Evolutionary conservation across 1,139 yeast species (phyloP).

Genomic region (Sugiyamaella castrensis): DNA sequence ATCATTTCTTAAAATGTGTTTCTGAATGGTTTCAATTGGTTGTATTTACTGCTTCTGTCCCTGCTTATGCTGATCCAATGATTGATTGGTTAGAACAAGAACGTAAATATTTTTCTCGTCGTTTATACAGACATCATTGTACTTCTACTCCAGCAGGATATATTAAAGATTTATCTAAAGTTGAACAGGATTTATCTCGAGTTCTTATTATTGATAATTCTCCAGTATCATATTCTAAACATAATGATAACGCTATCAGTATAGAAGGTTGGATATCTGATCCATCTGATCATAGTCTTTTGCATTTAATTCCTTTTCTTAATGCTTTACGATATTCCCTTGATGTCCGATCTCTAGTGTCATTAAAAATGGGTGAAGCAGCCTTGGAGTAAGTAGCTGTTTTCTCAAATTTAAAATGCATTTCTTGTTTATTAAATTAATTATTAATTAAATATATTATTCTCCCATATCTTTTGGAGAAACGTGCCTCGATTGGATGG

Average conservation of each 20-base stretch:
- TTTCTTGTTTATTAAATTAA: neutral
- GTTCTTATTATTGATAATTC: conserved; percentile 87
- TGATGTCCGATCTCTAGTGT: conserved; percentile 80
- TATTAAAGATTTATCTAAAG: conserved; percentile 71
- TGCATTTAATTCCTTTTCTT: conserved; percentile 76
- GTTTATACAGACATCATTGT: conserved; percentile 81
- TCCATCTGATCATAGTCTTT: conserved; percentile 77
- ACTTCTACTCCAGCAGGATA: conserved; percentile 67
- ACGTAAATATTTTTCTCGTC: conserved; percentile 48
- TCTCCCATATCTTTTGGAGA: neutral
- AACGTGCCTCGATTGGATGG: neutral
- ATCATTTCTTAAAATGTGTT: conserved; percentile 72
- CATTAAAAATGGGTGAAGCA: conserved; percentile 74
- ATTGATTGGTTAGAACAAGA: conserved; percentile 79
- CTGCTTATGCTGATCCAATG: conserved; percentile 96
- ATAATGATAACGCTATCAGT: conserved; percentile 83
- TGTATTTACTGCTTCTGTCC: conserved; percentile 89
- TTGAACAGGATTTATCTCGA: conserved; percentile 58
- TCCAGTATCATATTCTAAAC: conserved; percentile 80
- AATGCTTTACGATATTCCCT: conserved; percentile 75
- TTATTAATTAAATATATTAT: neutral
- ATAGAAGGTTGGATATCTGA: conserved; percentile 98
- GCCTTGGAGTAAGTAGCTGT: conserved; percentile 42
- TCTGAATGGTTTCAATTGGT: conserved; percentile 86
- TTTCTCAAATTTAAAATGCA: conserved; percentile 1